Evolutionary conservation across 306 rosid species (phyloP).

Genomic region (Corylus americana): DNA sequence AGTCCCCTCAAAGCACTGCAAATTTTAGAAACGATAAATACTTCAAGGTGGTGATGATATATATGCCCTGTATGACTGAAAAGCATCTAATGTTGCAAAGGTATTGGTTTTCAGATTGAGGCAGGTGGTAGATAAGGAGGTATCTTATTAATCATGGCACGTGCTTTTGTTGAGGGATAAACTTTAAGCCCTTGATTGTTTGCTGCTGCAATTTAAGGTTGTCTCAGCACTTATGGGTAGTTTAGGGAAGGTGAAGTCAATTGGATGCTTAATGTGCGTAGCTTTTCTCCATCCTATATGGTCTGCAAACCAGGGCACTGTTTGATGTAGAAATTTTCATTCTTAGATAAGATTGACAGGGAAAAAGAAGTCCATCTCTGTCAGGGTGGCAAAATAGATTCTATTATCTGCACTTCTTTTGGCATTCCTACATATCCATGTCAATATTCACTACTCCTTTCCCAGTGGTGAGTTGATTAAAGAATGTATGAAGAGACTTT

Average conservation of each 20-base stretch:
- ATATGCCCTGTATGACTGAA: background rate
- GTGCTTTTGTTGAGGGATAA: background rate
- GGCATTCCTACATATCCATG: background rate
- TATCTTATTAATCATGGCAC: background rate
- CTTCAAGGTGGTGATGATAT: background rate
- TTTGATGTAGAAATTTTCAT: background rate
- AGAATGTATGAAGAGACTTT: background rate
- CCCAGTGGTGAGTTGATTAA: background rate
- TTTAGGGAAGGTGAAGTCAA: background rate
- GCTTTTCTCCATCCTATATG: background rate
- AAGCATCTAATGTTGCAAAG: background rate
- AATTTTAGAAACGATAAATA: background rate
- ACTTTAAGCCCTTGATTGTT: background rate
- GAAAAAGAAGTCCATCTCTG: background rate
- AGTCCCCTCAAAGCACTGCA: background rate
- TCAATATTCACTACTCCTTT: background rate
- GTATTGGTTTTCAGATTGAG: background rate
- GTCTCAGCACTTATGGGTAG: background rate
- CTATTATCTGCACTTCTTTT: background rate
- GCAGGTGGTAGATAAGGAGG: background rate
- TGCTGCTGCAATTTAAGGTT: background rate
- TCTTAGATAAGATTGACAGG: background rate
- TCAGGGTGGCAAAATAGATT: background rate
- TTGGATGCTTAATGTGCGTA: background rate
- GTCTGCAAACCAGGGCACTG: background rate